These are phyloP conservation scores for Psophocarpus tetragonolobus DNA, from an alignment of 306 rosid genomes.

Conservation along the genomic window DNA sequence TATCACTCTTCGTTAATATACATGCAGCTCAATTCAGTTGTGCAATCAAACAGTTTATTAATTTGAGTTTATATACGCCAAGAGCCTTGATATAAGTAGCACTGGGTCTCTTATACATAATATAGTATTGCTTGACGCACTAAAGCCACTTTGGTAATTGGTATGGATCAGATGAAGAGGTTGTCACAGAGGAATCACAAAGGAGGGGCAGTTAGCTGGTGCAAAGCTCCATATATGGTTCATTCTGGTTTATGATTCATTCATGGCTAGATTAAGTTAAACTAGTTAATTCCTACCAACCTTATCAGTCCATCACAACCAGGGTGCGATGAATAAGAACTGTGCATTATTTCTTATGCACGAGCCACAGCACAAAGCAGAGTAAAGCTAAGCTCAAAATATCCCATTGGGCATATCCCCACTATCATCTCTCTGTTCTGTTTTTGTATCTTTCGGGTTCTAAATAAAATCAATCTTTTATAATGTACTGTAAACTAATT, in stretches of 20 bases:
- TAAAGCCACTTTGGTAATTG: not conserved
- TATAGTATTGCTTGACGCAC: not conserved
- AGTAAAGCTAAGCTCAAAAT: not conserved
- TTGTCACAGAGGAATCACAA: not conserved
- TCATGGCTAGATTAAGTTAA: not conserved
- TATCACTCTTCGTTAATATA: not conserved
- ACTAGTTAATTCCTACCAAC: not conserved
- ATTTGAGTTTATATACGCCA: not conserved
- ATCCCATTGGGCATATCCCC: not conserved
- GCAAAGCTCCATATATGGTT: not conserved
- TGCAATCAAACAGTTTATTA: not conserved
- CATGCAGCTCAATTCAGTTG: not conserved
- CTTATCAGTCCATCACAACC: not conserved
- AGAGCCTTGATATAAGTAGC: not conserved
- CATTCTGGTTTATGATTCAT: not conserved
- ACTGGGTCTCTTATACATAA: not conserved
- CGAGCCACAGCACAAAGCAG: not conserved
- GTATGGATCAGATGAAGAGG: not conserved
- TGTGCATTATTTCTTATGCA: not conserved
- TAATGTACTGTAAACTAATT: not conserved
- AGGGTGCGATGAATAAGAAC: not conserved
- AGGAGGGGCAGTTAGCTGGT: not conserved
- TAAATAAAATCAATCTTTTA: not conserved
- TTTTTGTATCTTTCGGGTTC: not conserved
- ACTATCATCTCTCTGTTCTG: not conserved